phyloP scores from a whole-genome alignment of 768 basidiomycete species.

The Phallus indusiatus region DNA sequence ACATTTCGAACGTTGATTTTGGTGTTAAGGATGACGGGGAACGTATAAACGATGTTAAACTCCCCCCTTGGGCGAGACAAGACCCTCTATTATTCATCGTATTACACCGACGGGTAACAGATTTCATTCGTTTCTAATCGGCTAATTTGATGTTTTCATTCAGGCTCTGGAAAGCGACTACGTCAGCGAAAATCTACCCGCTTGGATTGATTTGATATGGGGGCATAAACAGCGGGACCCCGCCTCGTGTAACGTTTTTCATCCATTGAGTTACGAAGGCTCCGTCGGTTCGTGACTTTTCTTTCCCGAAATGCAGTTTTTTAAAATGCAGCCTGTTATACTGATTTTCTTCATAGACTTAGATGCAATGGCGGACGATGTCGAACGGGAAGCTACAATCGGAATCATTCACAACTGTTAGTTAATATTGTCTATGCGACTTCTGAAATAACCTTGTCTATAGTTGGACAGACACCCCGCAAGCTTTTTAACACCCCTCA shows the following conservation, averaged over 20 bases:
- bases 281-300: conserved; percentile 2
- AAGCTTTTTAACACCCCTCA: conserved; percentile 75
- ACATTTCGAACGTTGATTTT: conserved; percentile 70
- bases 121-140: neutral
- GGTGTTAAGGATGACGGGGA: conserved; percentile 67
- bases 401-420: conserved; percentile 92
- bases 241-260: conserved; percentile 74
- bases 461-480: conserved; percentile 87
- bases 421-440: conserved; percentile 13
- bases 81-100: conserved; percentile 79
- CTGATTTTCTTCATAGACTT: conserved; percentile 43
- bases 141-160: neutral
- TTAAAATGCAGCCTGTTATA: neutral
- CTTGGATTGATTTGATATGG: conserved; percentile 96
- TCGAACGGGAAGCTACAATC: conserved; percentile 86
- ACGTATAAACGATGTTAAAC: conserved; percentile 75
- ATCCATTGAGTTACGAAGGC: conserved; percentile 50
- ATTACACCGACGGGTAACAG: conserved; percentile 60
- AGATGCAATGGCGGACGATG: conserved; percentile 74
- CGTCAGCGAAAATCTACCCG: conserved; percentile 74
- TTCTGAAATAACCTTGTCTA: neutral
- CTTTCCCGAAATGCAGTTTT: no score
- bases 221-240: conserved; percentile 76
- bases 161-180: conserved; percentile 83
- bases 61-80: conserved; percentile 83